Base-by-base conservation (phyloP, 2,329 filamentous ascomycete species). In the Plectosphaerella sp. region DNA sequence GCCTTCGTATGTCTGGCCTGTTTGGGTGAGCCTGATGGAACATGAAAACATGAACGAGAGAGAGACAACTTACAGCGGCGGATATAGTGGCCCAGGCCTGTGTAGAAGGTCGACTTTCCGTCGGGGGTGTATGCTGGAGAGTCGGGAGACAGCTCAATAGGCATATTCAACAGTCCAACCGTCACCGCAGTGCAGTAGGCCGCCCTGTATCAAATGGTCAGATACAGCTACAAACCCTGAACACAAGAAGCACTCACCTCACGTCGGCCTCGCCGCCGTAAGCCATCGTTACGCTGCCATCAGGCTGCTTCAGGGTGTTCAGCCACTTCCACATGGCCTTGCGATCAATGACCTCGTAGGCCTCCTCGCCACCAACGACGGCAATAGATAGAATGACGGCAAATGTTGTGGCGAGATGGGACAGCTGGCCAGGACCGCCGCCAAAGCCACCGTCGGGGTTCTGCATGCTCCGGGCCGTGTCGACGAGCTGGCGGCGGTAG, bases 1-100 rank as follows among this genome's bases (percentile, higher is more conserved):
- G 58, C 94, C 94, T 74, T 99, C 94, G 69, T 88, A 97, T 11
- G 90, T 95, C 78, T 97, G 93, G 67, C 89, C 88, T 91, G 58
- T 56, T 52, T 50, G 48, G 50, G 42, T 51, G 49, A 47, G 51
- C 41, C 20, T 33, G 20, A 7, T 5, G 41, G 18, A 9, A 41
- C 14, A 7, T 22, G 22, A n/a, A n/a, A 42, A 6, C 39, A 20
- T 43, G 41, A 11, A 43, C 16, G 22, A 3, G 3, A 22, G 22
- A 20, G 8, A 43, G 41, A 12, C 10, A 47, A 79, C 84, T 75
- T 79, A 87, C 93, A 97, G 71, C 80, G 77, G 43, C 84, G 82
- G 47, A 97, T 78, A 78, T 92, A 97, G 62, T 91, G 84, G 24
- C 84, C 86, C 25, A 97, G 80, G 28, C 84, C 82, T 54, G 86